These are phyloP conservation scores for Babjeviella inositovora DNA, from an alignment of 805 yeast genomes.

Conservation along the genomic window DNA sequence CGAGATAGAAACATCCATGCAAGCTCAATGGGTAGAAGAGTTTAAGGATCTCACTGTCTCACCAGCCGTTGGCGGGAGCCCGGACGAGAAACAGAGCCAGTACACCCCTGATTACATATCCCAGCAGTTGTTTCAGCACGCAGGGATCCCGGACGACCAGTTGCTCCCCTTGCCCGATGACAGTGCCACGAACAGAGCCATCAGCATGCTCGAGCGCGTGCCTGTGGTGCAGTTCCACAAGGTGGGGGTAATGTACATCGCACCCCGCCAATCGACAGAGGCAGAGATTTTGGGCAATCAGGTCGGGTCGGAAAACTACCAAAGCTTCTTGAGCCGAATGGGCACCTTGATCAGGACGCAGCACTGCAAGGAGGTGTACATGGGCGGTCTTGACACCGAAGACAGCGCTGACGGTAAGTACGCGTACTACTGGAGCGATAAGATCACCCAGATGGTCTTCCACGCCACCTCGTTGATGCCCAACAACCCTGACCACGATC, in stretches of 20 bases:
- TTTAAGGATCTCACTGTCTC: too few species aligned
- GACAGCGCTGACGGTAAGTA: slow-evolving; percentile 60
- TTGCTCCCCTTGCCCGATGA: too few species aligned
- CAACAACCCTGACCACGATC: slow-evolving; percentile 18
- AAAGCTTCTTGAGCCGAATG: slow-evolving; percentile 35
- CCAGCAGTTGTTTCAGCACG: slow-evolving; percentile 30
- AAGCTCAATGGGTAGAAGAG: too few species aligned
- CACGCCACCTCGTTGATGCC: slow-evolving; percentile 83
- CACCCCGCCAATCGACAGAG: slow-evolving; percentile 48
- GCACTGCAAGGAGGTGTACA: slow-evolving; percentile 33
- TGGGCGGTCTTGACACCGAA: slow-evolving; percentile 70
- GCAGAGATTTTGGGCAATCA: slow-evolving; percentile 45
- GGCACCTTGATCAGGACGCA: slow-evolving; percentile 48
- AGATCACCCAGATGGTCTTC: slow-evolving; percentile 54
- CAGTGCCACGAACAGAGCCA: slow-evolving; percentile 28
- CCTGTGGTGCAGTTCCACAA: slow-evolving; percentile 71
- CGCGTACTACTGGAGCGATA: slow-evolving; percentile 60
- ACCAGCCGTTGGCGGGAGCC: too few species aligned
- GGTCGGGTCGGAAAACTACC: slow-evolving; percentile 49
- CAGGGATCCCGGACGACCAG: too few species aligned
- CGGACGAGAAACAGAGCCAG: too few species aligned
- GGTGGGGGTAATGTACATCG: slow-evolving; percentile 65
- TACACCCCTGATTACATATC: slow-evolving; percentile 29
- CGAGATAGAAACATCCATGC: slow-evolving; percentile 18
- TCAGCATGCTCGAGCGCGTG: slow-evolving; percentile 51